Evolutionary conservation across 129 eudicot species (phyloP), one percentile per base, ranked within the genome.

Genomic region (Tagetes erecta): DNA sequence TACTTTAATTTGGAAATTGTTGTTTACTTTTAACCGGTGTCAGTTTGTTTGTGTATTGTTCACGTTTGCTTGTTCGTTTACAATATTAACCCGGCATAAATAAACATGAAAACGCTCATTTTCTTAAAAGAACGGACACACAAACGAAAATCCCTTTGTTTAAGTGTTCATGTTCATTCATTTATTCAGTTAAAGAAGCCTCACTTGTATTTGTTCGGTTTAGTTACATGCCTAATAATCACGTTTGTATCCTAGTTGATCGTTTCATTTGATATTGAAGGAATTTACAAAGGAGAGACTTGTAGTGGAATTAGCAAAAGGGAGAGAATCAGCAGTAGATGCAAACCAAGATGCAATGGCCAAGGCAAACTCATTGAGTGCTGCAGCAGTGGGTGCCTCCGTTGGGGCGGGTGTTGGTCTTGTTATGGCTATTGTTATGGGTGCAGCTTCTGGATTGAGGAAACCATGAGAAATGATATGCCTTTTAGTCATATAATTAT

Each of bases 401-500:
- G 79, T 94, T 44, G 98, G 98, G 65, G 98, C 96, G 13, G 97
- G 98, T 69, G 84, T 94, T 66, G 98, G 98, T 31, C 53, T 94
- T 63, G 79, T 94, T 45, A 80, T 94, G 87, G 98, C 98, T 31
- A 90, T 94, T 75, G 98, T 91, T 50, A 79, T 94, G 97, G 98
- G 98, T 74, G 98, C 98, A 36, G 98, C 97, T 63, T 94, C 98
- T 53, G 97, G 96, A 68, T 80, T 90, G 86, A 90, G 98, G 83
- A 94, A 94, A 84, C 98, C 98, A 38, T 94, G 85, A 90, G 50
- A 8, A 4, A 62, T 36, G 35, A 55, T n/a, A 71, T 39, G 44
- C 47, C 71, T 51, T 41, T 13, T 14, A 57, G 3, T 39, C 51
- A 53, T 74, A 60, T 7, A 51, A n/a, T 33, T 62, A 60, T 33